Percentiles rank a stretch among this genome's conserved stretches.
Conservation (phyloP, 169 alveolate species). For the Eimeria acervulina region DNA sequence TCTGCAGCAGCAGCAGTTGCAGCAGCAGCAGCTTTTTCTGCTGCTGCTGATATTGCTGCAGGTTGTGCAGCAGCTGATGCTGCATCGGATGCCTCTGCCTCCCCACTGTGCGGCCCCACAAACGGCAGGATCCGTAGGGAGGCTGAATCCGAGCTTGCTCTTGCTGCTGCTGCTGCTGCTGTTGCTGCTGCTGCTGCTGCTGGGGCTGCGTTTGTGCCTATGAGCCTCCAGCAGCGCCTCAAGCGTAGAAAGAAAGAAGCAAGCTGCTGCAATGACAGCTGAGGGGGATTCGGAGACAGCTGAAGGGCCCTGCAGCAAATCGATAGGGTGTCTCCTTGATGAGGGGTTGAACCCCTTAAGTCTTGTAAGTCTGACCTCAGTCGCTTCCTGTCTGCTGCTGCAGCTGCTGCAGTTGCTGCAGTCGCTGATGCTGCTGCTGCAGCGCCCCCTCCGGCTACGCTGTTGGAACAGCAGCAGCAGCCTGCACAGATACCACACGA, state of each 20-base stretch:
- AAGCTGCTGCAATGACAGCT: conserved; percentile 18
- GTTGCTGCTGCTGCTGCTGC: background rate
- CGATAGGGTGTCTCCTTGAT: background rate
- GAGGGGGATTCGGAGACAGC: background rate
- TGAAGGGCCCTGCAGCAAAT: conserved; percentile 26
- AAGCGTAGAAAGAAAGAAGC: conserved; percentile 36
- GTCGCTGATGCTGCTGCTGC: background rate
- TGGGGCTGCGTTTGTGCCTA: background rate
- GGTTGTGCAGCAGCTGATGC: background rate
- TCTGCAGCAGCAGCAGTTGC: conserved; percentile 3
- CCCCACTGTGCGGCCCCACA: background rate
- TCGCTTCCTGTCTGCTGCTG: background rate
- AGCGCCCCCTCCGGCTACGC: background rate
- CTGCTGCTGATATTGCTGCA: background rate
- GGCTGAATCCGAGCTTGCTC: background rate
- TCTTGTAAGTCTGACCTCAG: background rate
- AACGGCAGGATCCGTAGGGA: background rate
- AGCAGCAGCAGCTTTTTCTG: background rate
- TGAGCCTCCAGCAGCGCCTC: conserved; percentile 33
- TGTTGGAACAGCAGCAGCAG: background rate
- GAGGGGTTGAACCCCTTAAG: background rate
- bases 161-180: conserved; percentile 4
- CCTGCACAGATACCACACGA: background rate
- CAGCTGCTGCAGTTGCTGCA: background rate
- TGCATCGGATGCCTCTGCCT: conserved; percentile 16